Base-by-base conservation (phyloP, 441 rosid genomes). In the Gossypium aridum region DNA sequence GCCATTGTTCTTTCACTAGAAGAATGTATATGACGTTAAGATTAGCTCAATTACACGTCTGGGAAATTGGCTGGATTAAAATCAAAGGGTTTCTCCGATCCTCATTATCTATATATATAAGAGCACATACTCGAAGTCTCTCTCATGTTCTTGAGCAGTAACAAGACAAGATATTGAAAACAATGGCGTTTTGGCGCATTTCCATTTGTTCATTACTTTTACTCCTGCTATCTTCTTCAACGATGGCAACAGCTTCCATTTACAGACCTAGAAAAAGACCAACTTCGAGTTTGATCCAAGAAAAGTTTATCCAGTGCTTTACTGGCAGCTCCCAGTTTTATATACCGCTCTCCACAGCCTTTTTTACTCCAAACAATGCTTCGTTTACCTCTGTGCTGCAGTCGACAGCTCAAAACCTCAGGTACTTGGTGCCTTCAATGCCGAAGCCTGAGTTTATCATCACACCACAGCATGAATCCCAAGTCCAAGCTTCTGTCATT, bases 361-460 rank as follows among this genome's bases (percentile, higher is more conserved):
- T 23, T 59, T 23, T 59, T 3, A 59, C 34, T 34, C 64, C 64
- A 10, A 69, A 69, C 0, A 81, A 86, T 12, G 76, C 85, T 14
- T 78, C 90, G 4, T 89, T 85, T 77, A 65, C 78, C 19, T 10
- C 85, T 14, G 51, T 80, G 51, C 80, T 92, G 5, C 75, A 87
- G 19, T 92, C 96, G 2, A 68, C 92, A 0, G 91, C 94, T 22
- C 91, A 88, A 22, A 92, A 89, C 74, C 90, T 87, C 66, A 82
- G 94, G 64, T 91, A 80, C 82, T 76, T 86, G 49, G 71, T 76
- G 14, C 88, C 89, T 5, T 76, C 89, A 0, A 78, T 64, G 47
- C 89, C 89, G 0, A 92, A 92, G 71, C 96, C 96, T 0, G 82
- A 20, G 19, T 84, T 92, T 74, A 92, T 92, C 61, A 88, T 87